These are phyloP conservation scores for Cryomyces minteri DNA, from an alignment of 495 filamentous ascomycete genomes.

Conservation along the genomic window DNA sequence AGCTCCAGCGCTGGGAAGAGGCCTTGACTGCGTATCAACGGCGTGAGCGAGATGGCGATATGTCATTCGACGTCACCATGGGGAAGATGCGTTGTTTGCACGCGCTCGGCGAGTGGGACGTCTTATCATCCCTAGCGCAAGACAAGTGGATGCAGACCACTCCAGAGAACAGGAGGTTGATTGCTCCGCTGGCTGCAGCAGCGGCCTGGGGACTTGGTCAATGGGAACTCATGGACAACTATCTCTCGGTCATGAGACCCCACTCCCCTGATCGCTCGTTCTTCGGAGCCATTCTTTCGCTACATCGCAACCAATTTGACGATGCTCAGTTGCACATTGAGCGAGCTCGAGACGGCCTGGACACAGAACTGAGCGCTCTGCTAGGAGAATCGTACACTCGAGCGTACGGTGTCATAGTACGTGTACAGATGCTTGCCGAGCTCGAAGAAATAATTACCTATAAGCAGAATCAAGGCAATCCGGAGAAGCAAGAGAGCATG, in stretches of 20 bases:
- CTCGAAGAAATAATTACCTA: conserved; percentile 95
- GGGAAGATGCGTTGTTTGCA: conserved; percentile 99
- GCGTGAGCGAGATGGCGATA: conserved; percentile 43
- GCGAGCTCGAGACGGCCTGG: conserved; percentile 79
- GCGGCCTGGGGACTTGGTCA: conserved; percentile 95
- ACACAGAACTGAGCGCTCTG: conserved; percentile 84
- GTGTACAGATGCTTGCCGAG: conserved; percentile 96
- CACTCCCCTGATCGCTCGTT: conserved; percentile 87
- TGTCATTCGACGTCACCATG: conserved; percentile 85
- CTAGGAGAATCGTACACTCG: conserved; percentile 93
- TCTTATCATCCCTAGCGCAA: conserved; percentile 68
- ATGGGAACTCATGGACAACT: conserved; percentile 96
- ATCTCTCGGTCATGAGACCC: conserved; percentile 83
- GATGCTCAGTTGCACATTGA: conserved; percentile 73
- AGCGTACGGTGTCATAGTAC: conserved; percentile 87
- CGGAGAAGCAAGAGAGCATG: conserved; percentile 75
- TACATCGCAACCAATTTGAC: conserved; percentile 89
- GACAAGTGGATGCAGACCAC: conserved; percentile 83
- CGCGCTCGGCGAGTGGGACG: conserved; percentile 92
- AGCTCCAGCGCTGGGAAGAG: conserved; percentile 94
- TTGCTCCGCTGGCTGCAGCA: conserved; percentile 83
- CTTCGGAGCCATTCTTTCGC: conserved; percentile 84
- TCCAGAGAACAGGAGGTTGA: conserved; percentile 63
- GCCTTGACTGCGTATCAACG: conserved; percentile 82
- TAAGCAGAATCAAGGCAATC: conserved; percentile 66